Evolutionary conservation across 1,139 yeast species (phyloP).

Genomic region (Yamadazyma atlantica): DNA sequence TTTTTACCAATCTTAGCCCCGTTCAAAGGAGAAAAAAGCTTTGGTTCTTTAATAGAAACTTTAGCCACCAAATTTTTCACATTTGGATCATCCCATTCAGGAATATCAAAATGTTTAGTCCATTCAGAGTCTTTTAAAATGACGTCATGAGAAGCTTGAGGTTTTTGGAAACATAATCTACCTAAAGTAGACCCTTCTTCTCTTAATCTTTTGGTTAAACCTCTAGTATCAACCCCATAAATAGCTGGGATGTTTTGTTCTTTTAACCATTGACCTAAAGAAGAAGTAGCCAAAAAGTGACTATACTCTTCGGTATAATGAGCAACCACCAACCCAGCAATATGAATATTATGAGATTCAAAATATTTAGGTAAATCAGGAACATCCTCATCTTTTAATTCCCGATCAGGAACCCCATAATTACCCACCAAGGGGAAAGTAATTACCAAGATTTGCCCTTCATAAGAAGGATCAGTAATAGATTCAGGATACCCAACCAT

Average conservation of each 20-base stretch:
- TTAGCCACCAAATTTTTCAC: constrained; percentile 85
- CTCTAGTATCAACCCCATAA: constrained; percentile 96
- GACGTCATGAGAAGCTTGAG: constrained; percentile 36
- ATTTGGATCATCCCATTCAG: constrained; percentile 95
- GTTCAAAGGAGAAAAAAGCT: constrained; percentile 53
- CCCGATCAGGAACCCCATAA: constrained; percentile 97
- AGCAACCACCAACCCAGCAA: constrained; percentile 96
- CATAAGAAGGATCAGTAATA: constrained; percentile 97
- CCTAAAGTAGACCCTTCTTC: constrained; percentile 92
- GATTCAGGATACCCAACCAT: constrained; percentile 99
- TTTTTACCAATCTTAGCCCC: constrained; percentile 54
- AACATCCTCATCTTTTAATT: constrained; percentile 68
- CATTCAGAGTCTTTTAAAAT: constrained; percentile 40
- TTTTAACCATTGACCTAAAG: constrained; percentile 91
- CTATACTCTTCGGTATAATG: constrained; percentile 96
- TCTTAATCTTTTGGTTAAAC: constrained; percentile 90
- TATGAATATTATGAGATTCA: constrained; percentile 87
- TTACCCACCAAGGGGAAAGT: constrained; percentile 97
- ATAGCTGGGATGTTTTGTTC: constrained; percentile 92
- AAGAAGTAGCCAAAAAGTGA: constrained; percentile 88
- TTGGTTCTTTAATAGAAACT: constrained; percentile 79
- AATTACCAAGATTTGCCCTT: constrained; percentile 95
- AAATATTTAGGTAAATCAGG: constrained; percentile 85
- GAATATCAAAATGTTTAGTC: constrained; percentile 65
- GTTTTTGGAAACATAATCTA: constrained; percentile 66